Evolutionary conservation across 352 stramenopile species (phyloP).

Genomic region (Elongisporangium anandrum): DNA sequence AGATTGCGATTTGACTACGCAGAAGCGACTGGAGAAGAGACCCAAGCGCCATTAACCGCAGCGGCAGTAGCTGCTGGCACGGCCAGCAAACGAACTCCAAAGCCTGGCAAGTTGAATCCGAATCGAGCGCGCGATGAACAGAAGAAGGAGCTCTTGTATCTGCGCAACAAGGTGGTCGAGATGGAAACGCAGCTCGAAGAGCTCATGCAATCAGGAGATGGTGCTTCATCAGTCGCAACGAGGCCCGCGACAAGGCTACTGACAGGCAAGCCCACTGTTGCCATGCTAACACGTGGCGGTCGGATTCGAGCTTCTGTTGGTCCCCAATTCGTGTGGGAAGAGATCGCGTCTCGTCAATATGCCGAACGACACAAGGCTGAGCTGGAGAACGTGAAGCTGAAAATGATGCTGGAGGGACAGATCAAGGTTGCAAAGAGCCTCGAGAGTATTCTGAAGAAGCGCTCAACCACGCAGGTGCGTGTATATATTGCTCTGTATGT

Average conservation of each 20-base stretch:
- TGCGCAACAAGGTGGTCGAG: conserved; percentile 33
- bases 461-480: conserved; percentile 8
- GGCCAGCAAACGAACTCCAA: conserved; percentile 3
- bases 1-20: background rate
- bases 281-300: background rate
- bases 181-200: conserved; percentile 30
- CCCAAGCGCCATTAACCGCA: conserved; percentile 6
- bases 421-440: conserved; percentile 17
- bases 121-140: conserved; percentile 33
- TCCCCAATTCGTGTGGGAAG: conserved; percentile 24
- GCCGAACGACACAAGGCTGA: conserved; percentile 15
- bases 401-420: conserved; percentile 15
- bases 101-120: conserved; percentile 26
- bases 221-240: background rate
- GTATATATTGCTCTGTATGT: background rate
- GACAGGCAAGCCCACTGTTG: background rate
- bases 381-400: conserved; percentile 15
- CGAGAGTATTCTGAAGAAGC: conserved; percentile 9
- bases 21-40: background rate
- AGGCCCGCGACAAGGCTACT: background rate
- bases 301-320: conserved; percentile 1
- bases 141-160: conserved; percentile 35
- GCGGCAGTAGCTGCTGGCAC: too few relatives aligned
- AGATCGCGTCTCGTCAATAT: conserved; percentile 33
- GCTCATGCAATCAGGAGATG: conserved; percentile 14